A percentile compares a stretch with the other conserved stretches of the same genome.
Evolutionary conservation across 2,329 filamentous ascomycete genomes (phyloP).

Genomic region (Colletotrichum sp.): DNA sequence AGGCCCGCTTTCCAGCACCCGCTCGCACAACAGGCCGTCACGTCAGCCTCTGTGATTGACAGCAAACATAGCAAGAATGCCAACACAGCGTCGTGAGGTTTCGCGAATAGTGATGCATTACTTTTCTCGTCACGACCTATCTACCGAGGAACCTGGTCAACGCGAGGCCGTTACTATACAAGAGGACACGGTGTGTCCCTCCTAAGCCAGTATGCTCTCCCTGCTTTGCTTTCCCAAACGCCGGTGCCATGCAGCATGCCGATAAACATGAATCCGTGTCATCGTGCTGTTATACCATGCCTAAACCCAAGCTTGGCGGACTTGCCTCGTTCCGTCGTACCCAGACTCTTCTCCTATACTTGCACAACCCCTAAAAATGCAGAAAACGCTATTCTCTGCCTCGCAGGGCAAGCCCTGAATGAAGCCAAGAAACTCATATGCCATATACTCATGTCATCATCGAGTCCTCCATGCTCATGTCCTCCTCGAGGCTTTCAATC

Average conservation of each 20-base stretch:
- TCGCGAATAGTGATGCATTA: background rate
- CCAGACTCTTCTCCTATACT: background rate
- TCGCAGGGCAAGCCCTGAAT: background rate
- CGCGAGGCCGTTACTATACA: constrained; percentile 6
- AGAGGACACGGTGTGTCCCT: background rate
- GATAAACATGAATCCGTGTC: constrained; percentile 10
- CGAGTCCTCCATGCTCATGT: constrained; percentile 72
- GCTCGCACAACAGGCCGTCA: background rate
- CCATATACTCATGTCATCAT: constrained; percentile 57
- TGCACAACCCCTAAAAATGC: background rate
- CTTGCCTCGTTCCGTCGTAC: constrained; percentile 9
- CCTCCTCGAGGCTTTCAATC: constrained; percentile 89
- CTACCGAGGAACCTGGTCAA: background rate
- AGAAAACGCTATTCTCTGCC: background rate
- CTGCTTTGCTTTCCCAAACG: constrained; percentile 26
- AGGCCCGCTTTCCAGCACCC: background rate
- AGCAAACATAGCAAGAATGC: background rate
- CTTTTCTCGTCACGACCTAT: background rate
- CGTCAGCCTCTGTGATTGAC: background rate
- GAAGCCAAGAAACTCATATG: background rate
- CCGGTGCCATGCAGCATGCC: constrained; percentile 41
- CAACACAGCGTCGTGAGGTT: background rate
- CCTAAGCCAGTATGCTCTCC: constrained; percentile 16
- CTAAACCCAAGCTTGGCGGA: constrained; percentile 6
- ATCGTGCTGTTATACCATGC: constrained; percentile 20